Evolutionary conservation across 345 rosid genomes (phyloP).

Genomic region (sweet orange (Citrus sinensis)): DNA sequence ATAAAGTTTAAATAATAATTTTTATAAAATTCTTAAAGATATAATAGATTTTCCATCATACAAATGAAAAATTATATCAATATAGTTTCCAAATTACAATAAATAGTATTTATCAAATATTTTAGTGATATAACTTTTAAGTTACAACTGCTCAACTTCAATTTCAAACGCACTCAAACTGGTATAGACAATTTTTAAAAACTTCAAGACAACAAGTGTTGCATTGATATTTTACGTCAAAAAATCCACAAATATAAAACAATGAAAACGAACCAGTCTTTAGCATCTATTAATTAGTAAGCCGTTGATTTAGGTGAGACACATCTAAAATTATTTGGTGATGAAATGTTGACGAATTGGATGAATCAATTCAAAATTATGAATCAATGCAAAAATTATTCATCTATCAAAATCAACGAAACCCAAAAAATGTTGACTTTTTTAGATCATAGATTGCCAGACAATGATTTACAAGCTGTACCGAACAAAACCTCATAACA

Average conservation of each 20-base stretch:
- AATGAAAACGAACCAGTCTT: not conserved
- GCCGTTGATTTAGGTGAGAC: not conserved
- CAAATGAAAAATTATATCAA: too few species aligned
- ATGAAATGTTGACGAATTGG: not conserved
- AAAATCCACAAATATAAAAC: too few species aligned
- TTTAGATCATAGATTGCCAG: not conserved
- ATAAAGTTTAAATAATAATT: too few species aligned
- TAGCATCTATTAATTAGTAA: not conserved
- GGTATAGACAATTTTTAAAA: too few species aligned
- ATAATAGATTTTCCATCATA: too few species aligned
- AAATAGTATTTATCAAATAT: too few species aligned
- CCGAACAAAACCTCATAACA: not conserved
- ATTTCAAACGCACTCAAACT: too few species aligned
- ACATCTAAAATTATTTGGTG: too few species aligned
- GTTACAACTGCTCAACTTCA: fast-evolving
- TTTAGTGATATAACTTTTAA: too few species aligned
- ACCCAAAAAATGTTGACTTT: not conserved
- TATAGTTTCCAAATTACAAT: fast-evolving
- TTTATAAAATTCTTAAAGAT: too few species aligned
- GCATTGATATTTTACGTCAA: too few species aligned
- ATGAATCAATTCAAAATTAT: not conserved
- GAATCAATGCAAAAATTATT: not conserved
- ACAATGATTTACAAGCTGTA: not conserved
- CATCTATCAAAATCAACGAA: not conserved
- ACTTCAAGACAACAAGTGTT: too few species aligned